These are phyloP conservation scores for Kokia cookei DNA, from an alignment of 441 rosid genomes.

Conservation along the genomic window DNA sequence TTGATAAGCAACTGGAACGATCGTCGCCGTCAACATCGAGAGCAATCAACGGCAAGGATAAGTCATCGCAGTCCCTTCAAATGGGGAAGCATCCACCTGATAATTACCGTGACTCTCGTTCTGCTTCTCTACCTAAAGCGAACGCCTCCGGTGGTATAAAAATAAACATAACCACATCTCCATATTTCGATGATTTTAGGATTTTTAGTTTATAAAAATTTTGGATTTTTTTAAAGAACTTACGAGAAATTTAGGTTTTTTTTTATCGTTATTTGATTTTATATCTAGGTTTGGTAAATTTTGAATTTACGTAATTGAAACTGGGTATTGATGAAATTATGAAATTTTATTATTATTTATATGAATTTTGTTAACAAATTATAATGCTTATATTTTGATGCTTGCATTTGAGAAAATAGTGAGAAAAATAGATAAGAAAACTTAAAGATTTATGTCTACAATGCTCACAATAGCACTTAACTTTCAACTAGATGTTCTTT, in stretches of 20 bases:
- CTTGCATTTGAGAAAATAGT: neutral
- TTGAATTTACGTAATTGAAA: neutral
- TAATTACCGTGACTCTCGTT: slow-evolving; percentile 33
- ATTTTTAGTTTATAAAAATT: neutral
- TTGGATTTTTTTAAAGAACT: neutral
- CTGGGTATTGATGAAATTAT: neutral
- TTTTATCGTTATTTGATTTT: neutral
- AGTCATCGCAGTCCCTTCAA: slow-evolving; percentile 33
- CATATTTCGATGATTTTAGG: neutral
- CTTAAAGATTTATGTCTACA: neutral
- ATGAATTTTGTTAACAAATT: neutral
- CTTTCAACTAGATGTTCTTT: neutral
- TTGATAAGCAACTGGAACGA: slow-evolving; percentile 50
- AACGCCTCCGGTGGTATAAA: slow-evolving; percentile 50
- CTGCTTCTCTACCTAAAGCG: slow-evolving; percentile 44
- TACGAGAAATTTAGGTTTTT: neutral
- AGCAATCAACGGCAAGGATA: slow-evolving; percentile 51
- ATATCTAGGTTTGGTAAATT: neutral
- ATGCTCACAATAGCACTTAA: neutral
- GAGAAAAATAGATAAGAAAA: neutral
- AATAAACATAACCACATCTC: neutral
- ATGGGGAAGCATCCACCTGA: slow-evolving; percentile 50
- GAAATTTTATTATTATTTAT: neutral
- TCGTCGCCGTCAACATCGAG: slow-evolving; percentile 58
- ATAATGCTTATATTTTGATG: neutral